Percentiles rank a stretch among this genome's conserved stretches.
These are phyloP conservation scores for Phyllosticta ampelicida DNA, from an alignment of 2,329 filamentous ascomycete genomes.

Conservation along the genomic window DNA sequence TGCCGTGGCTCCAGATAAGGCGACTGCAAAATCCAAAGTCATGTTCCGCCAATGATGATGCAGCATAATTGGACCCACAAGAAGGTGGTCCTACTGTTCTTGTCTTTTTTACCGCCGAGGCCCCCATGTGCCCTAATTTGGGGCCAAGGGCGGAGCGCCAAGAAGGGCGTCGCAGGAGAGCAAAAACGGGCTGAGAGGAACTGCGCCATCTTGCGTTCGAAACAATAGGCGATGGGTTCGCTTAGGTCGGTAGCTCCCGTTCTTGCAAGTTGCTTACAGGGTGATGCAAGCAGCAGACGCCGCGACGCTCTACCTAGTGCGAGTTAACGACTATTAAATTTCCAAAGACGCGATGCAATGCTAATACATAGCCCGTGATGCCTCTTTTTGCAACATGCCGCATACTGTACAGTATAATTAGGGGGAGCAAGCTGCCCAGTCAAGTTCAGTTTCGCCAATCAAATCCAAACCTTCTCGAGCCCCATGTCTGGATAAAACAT, in stretches of 20 bases:
- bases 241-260: neutral
- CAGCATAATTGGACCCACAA: too few species aligned
- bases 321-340: too few species aligned
- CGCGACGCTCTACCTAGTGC: neutral
- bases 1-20: neutral
- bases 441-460: too few species aligned
- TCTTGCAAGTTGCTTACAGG: neutral
- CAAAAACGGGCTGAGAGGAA: neutral
- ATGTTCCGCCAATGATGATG: neutral
- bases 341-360: too few species aligned
- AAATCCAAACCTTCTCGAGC: too few species aligned
- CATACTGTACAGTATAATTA: too few species aligned
- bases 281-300: neutral
- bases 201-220: neutral
- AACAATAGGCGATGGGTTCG: neutral
- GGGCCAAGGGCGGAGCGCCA: neutral
- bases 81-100: too few species aligned
- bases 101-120: neutral
- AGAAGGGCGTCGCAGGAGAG: neutral
- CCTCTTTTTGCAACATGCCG: too few species aligned
- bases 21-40: neutral
- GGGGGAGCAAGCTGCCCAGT: too few species aligned
- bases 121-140: neutral
- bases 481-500: too few species aligned
- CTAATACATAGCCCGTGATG: too few species aligned